Base-by-base conservation (phyloP, 176 grass and related monocot species). In the Eragrostis nindensis region DNA sequence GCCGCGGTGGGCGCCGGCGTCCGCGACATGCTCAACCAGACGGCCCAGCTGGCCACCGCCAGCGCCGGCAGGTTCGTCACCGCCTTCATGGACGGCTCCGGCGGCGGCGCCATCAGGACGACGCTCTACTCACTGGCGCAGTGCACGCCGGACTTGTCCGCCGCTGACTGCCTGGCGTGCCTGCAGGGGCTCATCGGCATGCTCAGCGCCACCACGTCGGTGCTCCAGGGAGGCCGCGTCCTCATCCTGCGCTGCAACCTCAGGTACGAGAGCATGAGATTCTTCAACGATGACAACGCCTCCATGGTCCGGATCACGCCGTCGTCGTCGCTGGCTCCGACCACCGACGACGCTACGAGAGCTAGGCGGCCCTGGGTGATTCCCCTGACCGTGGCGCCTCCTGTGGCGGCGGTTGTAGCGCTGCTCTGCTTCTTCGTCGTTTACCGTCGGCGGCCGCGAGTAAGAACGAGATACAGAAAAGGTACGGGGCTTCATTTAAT, bases 121-220 rank as follows among this genome's bases (percentile, higher is more conserved):
- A 67, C 62, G 76, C 76, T 79, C 76, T 79, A 79, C 62, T 79
- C 76, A 1, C 13, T 54, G 21, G 27, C 76, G 76, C 76, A 79
- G 62, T 79, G 76, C 76, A 79, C 76, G 62, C 76, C 76, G 47
- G 76, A 79, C 62, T 46, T 79, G 30, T 25, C 76, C 18, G 46
- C 76, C 47, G 30, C 1, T 7, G 76, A 79, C 62, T 79, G 62
- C 62, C 27, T 67, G 1, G 21, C 62, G 13, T 79, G 76, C 59
- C 47, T 79, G 62, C 62, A 24, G 76, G 32, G 11, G 47, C 6
- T 79, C 76, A 11, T 79, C 21, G 62, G 62, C 76, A 18, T 11
- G 76, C 27, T 79, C 30, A 67, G 67, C 76, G 47, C 30, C 76
- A 79, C 46, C 29, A 17, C 30, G 76, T 40, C 21, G 17, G 30